Percentiles rank a stretch among this genome's conserved stretches.
Conservation (phyloP, 768 basidiomycete genomes). For the Podaxis sp. region DNA sequence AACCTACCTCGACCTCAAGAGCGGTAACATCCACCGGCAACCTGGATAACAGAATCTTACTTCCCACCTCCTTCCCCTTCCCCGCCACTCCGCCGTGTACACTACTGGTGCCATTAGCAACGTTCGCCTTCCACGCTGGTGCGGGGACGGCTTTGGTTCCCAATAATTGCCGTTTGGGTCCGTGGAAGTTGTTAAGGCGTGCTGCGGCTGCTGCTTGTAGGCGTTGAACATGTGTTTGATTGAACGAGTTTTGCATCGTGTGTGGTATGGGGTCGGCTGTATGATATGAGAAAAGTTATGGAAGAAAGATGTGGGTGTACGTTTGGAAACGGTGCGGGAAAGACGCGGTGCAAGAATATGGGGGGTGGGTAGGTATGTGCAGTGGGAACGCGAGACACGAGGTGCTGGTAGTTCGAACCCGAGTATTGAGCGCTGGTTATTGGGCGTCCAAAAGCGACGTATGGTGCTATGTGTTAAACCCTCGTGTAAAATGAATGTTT, state of each 20-base stretch:
- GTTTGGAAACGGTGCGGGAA: too few species aligned
- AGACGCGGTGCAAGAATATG: too few species aligned
- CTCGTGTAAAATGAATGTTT: too few species aligned
- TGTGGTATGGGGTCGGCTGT: neutral
- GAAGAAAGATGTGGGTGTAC: too few species aligned
- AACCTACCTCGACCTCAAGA: slow-evolving; percentile 63
- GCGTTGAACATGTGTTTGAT: slow-evolving; percentile 13
- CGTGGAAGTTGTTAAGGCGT: slow-evolving; percentile 49
- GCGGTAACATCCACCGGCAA: slow-evolving; percentile 71
- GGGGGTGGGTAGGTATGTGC: too few species aligned
- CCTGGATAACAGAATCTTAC: slow-evolving; percentile 66
- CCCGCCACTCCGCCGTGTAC: slow-evolving; percentile 18
- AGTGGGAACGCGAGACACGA: too few species aligned
- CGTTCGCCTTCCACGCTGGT: slow-evolving; percentile 59
- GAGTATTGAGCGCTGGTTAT: too few species aligned
- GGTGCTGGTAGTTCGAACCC: too few species aligned
- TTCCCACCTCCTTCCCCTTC: slow-evolving; percentile 46
- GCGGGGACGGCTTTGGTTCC: slow-evolving; percentile 57
- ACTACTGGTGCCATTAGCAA: slow-evolving; percentile 13
- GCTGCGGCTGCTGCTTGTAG: slow-evolving; percentile 18
- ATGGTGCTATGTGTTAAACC: too few species aligned
- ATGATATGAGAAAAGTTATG: too few species aligned
- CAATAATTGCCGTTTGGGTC: slow-evolving; percentile 53
- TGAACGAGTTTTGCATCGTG: neutral
- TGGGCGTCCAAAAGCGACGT: too few species aligned